Evolutionary conservation across 805 yeast genomes (phyloP), one percentile per base, ranked within the genome.

Genomic region (Millerago galiae): DNA sequence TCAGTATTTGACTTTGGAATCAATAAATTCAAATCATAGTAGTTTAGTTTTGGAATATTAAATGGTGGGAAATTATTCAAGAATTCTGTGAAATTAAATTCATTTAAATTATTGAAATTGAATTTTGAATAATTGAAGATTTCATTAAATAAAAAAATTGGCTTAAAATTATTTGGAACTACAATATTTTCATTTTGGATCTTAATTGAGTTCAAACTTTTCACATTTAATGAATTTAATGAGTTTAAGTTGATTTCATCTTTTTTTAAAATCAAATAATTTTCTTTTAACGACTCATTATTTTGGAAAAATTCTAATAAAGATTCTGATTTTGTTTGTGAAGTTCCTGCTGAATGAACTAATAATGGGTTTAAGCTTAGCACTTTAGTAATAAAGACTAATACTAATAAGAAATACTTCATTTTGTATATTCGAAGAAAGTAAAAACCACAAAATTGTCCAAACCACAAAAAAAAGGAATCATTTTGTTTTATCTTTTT

Each of bases 61-160:
- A 41, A 41, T 11, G 44, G 44, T n/a, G 44, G 44, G 8, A 40
- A 41, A 17, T 18, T 37, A 21, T 31, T 18, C 18, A 41, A 33
- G 15, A 31, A 37, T 3, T 41, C 44, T 5, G 44, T 41, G 9
- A 37, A 31, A 13, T 37, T 37, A n/a, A 8, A 21, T 21, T 21
- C 24, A 21, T 21, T 37, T 5, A 28, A 30, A 8, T 16, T 35
- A 21, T 37, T 34, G 9, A 36, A 36, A n/a, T 21, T 41, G 25
- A 41, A 41, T 14, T 12, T 32, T 14, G 33, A 15, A 24, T 3
- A 12, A 26, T 15, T 12, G 7, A 6, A 13, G n/a, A 27, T 37
- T 16, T 37, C 30, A 33, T 36, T 37, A 16, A 41, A 41, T 12
- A 41, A 13, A 26, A 41, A 41, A 33, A 41, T 30, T 9, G 44